Evolutionary conservation across 148 eudicot species (phyloP), one percentile per base, ranked within the genome.

Genomic region (Fallopia convolvulus): DNA sequence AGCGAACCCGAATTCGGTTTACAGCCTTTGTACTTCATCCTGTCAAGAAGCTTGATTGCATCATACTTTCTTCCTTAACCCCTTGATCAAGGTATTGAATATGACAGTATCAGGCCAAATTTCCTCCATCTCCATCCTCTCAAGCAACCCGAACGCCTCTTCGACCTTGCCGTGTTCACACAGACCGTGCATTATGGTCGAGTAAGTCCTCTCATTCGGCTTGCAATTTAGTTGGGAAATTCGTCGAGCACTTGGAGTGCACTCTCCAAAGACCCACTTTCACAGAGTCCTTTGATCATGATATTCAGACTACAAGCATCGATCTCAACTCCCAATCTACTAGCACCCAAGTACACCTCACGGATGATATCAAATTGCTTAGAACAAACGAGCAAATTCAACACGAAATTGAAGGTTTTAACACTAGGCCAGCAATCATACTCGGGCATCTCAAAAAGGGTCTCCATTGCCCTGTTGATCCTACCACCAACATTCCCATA

Each of bases 301-400:
- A 92, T 94, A 70, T 94, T 90, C 81, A 94, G 84, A 32, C 90
- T 81, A 84, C 93, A 92, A 60, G 89, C 92, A 87, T 92, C 97
- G 78, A 89, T 79, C 75, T 82, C 86, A 75, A 94, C 83, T 36
- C 93, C 90, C 80, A 92, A 81, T 15, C 77, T 49, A 41, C 81
- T 65, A 65, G 88, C 93, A 77, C 86, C 77, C 78, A 74, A 13
- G 74, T 78, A 92, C 58, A 94, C 92, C 82, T 82, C 83, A 76
- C 83, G 88, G 70, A 90, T 78, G 1, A 83, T 49, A 74, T 92
- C 93, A 72, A 88, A 94, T 26, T 85, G 87, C 78, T 86, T 90
- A 15, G 88, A 60, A 0, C 76, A 49, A 0, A 92, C 97, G 8
- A 90, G 88, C 84, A 90, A 85, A 85, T 92, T 92, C 78, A 94